Evolutionary conservation across 2,329 filamentous ascomycete genomes (phyloP), one percentile per base, ranked within the genome.

Genomic region (Fusarium pilosicola): DNA sequence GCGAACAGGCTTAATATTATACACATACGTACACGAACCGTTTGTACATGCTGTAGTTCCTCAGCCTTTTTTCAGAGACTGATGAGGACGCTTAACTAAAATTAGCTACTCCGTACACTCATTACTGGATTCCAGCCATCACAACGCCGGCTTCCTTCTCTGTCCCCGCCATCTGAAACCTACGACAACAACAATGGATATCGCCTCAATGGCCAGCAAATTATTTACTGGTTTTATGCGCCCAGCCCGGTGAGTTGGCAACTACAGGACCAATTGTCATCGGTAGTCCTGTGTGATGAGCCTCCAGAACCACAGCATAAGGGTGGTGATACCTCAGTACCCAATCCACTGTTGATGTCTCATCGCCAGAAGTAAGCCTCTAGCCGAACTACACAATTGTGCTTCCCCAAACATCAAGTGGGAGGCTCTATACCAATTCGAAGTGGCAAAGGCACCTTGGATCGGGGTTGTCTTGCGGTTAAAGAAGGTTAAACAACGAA

Each of bases 301-400:
- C 52, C 58, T 66, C 48, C 42, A 65, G 55, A 68, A 55, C 49
- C 68, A 77, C 76, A 45, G 54, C 74, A 70, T 65, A 57, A 56
- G 44, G 26, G 62, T 46, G 62, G 68, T 73, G 75, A 51, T 67
- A 76, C 75, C 46, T 48, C 52, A 60, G 61, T 49, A 54, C 45
- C 71, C 62, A 74, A 71, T 75, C 57, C 62, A 68, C 63, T 65
- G 38, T 60, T 30, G 34, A 30, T 74, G 66, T 70, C 60, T 74
- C 60, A 73, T 46, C 67, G 48, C 46, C 55, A 45, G 44, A 72
- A 45, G 42, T 45, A 74, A 66, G 59, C 59, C 62, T 72, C 66
- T 70, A 76, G 59, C 70, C 72, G 74, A 76, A 72, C 15, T 36
- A 48, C 64, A 46, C 46, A 54, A 60, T 61, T 68, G 69, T 74